phyloP scores from a whole-genome alignment of 805 yeast species.

The Metschnikowia continentalis region DNA sequence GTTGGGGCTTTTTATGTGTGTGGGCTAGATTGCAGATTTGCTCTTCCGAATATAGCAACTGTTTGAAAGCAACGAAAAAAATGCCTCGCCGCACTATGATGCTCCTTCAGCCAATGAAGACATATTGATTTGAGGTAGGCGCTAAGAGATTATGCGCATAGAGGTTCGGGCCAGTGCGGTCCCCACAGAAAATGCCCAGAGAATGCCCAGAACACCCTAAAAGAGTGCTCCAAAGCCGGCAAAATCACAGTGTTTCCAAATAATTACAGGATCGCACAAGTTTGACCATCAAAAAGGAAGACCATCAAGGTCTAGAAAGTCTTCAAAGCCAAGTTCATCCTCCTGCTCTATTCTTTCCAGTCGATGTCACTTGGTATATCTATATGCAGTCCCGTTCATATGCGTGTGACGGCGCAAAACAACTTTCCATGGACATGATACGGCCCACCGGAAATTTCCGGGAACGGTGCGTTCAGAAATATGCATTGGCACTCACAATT shows the following conservation, averaged over 20 bases:
- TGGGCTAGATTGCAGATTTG: background rate
- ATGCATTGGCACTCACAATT: background rate
- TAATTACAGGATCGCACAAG: too few relatives aligned
- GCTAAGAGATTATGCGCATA: conserved; percentile 11
- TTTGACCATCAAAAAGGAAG: too few relatives aligned
- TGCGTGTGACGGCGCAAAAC: background rate
- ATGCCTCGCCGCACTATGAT: conserved; percentile 11
- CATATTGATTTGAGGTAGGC: conserved; percentile 4
- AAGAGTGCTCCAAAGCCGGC: background rate
- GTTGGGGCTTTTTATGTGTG: background rate
- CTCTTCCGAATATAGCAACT: background rate
- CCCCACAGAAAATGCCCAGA: background rate
- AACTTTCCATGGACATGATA: background rate
- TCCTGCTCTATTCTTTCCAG: background rate
- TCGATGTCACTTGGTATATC: background rate
- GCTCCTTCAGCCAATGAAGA: conserved; percentile 13
- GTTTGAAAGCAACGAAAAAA: background rate
- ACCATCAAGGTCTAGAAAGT: too few relatives aligned
- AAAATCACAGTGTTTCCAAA: background rate
- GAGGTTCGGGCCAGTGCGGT: conserved; percentile 4
- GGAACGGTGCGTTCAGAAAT: background rate
- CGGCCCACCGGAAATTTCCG: background rate
- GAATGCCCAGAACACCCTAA: too few relatives aligned
- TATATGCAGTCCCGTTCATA: conserved; percentile 1
- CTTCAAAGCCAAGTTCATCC: background rate